Base-by-base conservation (phyloP, 305 asterid species). In the Rubia balearica region DNA sequence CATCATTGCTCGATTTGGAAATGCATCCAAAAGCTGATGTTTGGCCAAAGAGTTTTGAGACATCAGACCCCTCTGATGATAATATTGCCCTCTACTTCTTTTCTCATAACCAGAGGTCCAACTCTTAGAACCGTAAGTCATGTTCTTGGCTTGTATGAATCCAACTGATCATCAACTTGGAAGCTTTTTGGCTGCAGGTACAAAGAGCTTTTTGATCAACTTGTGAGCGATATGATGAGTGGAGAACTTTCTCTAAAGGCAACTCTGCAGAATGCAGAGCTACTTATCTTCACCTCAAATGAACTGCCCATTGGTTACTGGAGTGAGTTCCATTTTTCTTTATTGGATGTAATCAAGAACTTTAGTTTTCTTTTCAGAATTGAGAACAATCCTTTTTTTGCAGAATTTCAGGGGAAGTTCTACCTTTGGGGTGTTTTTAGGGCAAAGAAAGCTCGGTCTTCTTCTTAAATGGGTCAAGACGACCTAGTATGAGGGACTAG, bases 401-500 rank as follows among this genome's bases (percentile, higher is more conserved):
- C 95, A 89, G 96, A 85, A 80, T 89, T 87, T 72, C 83, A 69
- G 67, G 74, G 81, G 19, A 83, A 86, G 71, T 79, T 80, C 72
- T 89, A 82, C 75, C 82, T 91, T 22, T 91, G 96, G 96, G 97
- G 97, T 0, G 90, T 89, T 67, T 91, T 91, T 68, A 78, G 85
- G 74, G 83, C 69, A 67, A 85, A 80, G 76, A 86, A 76, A 72
- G 22, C 51, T 24, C 67, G 56, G 57, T 48, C 53, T 48, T 48
- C 72, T 45, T 64, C 74, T 8, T 41, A 21, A 45, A 60, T 48
- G 17, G 67, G 33, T 10, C 69, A 8, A 27, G 53, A 66, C 19
- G 17, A 13, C 33, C 17, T 53, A 19, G 11, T 0, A 17, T 0
- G 7, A 16, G 2, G 8, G 16, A 10, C 55, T 13, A 43, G 5